phyloP scores from a whole-genome alignment of 768 basidiomycete genomes.

The Omphalotus guepiniiformis region DNA sequence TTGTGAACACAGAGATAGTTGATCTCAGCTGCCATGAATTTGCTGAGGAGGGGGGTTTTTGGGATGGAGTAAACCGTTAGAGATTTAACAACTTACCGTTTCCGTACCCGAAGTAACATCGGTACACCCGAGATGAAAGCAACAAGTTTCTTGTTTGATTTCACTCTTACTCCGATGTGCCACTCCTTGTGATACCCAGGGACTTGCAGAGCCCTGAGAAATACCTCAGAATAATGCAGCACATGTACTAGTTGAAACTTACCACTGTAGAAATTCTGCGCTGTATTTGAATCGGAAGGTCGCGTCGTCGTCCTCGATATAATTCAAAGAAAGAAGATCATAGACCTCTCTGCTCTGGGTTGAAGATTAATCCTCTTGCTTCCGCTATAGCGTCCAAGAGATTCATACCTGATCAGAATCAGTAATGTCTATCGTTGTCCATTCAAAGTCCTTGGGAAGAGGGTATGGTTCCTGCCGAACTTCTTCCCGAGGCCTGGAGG shows the following conservation, averaged over 20 bases:
- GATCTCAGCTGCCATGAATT: conserved; percentile 79
- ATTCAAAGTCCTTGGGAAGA: conserved; percentile 90
- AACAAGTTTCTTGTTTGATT: conserved; percentile 87
- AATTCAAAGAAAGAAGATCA: conserved; percentile 86
- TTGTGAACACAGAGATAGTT: conserved; percentile 98
- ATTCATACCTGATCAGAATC: conserved; percentile 64
- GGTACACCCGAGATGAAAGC: conserved; percentile 96
- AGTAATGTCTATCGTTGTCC: conserved; percentile 78
- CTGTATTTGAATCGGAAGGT: conserved; percentile 97
- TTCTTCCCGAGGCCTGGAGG: conserved; percentile 67
- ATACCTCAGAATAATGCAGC: background rate
- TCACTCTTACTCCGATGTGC: conserved; percentile 93
- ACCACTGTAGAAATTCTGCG: conserved; percentile 93
- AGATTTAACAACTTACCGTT: conserved; percentile 51
- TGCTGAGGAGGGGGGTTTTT: conserved; percentile 34
- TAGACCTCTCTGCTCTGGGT: conserved; percentile 85
- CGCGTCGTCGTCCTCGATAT: conserved; percentile 95
- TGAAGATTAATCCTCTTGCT: conserved; percentile 8
- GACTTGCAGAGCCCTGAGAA: conserved; percentile 82
- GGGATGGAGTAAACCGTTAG: background rate
- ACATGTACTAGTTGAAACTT: conserved; percentile 12
- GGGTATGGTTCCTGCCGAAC: conserved; percentile 87
- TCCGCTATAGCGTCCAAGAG: no score
- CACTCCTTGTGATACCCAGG: conserved; percentile 93
- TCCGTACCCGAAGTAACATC: conserved; percentile 77